phyloP scores from a whole-genome alignment of 2,329 filamentous ascomycete species.

The Ascochyta lentis region DNA sequence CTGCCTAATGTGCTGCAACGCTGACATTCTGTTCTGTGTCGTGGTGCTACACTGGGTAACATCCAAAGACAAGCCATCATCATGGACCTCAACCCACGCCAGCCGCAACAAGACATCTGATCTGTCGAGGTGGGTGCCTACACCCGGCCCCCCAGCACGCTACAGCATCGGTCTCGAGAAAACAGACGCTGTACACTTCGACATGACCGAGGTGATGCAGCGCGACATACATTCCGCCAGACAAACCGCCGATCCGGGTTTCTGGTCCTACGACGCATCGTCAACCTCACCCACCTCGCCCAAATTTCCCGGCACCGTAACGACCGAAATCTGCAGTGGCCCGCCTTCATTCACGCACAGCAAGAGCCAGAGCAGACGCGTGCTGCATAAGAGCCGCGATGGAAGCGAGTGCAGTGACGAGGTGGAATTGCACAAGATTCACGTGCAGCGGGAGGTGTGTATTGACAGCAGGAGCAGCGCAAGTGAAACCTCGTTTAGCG shows the following conservation, averaged over 20 bases:
- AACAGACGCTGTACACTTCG: not conserved
- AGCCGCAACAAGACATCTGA: not conserved
- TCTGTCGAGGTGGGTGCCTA: not conserved
- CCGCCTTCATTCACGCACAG: not conserved
- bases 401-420: constrained; percentile 18
- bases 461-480: not conserved
- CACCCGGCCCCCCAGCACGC: not conserved
- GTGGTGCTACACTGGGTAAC: constrained; percentile 69
- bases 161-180: not conserved
- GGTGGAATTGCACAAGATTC: constrained; percentile 26
- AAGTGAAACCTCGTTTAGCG: not conserved
- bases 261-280: not conserved
- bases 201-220: no score
- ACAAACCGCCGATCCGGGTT: no score
- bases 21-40: constrained; percentile 67
- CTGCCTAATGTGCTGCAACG: constrained; percentile 70
- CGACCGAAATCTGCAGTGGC: constrained; percentile 15
- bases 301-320: constrained; percentile 4
- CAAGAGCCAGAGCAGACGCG: not conserved
- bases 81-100: not conserved
- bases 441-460: constrained; percentile 14
- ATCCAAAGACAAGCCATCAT: constrained; percentile 28
- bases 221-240: not conserved
- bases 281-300: not conserved
- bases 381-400: not conserved